phyloP scores from a whole-genome alignment of 73 alveolate species.

The Paramecium sexaurelia region DNA sequence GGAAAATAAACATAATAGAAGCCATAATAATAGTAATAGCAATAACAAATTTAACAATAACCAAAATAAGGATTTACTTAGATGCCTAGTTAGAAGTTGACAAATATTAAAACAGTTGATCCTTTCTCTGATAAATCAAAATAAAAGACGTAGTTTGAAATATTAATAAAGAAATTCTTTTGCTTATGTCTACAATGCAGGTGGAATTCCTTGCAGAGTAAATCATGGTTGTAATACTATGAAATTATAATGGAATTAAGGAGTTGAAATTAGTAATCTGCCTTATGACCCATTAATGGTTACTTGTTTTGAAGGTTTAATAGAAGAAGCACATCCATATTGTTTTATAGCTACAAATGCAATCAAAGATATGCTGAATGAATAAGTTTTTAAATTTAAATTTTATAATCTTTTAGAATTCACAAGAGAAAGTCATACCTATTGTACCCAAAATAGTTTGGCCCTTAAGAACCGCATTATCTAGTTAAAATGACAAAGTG shows the following conservation, averaged over 20 bases:
- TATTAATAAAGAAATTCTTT: conserved; percentile 61
- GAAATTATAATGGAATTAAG: conserved; percentile 88
- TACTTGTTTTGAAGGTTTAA: conserved; percentile 94
- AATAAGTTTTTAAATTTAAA: conserved; percentile 66
- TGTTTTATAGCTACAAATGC: conserved; percentile 85
- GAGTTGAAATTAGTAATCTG: conserved; percentile 63
- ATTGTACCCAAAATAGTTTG: conserved; percentile 71
- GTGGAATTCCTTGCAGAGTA: conserved; percentile 96
- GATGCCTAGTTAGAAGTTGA: conserved; percentile 53
- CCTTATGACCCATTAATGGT: conserved; percentile 92
- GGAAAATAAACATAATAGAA: neutral
- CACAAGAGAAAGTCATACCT: conserved; percentile 75
- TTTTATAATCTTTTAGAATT: conserved; percentile 45
- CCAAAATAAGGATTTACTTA: conserved; percentile 50
- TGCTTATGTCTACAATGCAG: conserved; percentile 94
- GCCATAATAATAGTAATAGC: conserved; percentile 1
- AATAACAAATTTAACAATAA: neutral
- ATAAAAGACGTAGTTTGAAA: conserved; percentile 42
- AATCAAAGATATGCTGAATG: conserved; percentile 81
- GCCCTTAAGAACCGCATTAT: conserved; percentile 79
- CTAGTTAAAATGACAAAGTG: conserved; percentile 71
- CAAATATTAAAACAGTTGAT: conserved; percentile 58
- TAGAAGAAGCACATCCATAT: conserved; percentile 97
- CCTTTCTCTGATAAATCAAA: conserved; percentile 55
- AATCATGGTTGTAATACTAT: conserved; percentile 86